These are phyloP conservation scores for Raddia distichophylla DNA, from an alignment of 176 grass and related monocot genomes.

Conservation along the genomic window DNA sequence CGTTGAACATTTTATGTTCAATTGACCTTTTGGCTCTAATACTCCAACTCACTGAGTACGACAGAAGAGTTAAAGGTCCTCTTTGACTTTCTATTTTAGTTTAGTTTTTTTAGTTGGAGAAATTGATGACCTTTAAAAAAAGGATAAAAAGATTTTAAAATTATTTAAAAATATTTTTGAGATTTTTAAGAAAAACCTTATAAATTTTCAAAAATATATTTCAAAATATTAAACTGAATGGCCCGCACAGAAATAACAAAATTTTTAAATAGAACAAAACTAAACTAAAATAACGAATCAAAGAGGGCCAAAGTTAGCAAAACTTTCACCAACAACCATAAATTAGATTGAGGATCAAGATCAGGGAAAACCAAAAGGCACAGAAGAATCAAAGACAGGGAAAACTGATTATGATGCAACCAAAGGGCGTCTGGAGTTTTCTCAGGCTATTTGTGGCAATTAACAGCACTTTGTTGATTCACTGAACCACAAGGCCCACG, in stretches of 20 bases:
- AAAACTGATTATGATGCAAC: background rate
- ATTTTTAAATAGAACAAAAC: too few relatives aligned
- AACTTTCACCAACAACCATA: background rate
- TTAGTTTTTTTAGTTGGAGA: too few relatives aligned
- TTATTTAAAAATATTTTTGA: too few relatives aligned
- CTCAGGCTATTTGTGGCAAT: background rate
- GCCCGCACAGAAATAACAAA: too few relatives aligned
- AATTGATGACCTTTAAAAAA: too few relatives aligned
- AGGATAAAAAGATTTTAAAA: too few relatives aligned
- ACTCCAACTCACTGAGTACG: background rate
- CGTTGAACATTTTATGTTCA: background rate
- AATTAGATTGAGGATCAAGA: background rate
- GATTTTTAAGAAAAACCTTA: too few relatives aligned
- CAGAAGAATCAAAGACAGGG: background rate
- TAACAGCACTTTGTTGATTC: constrained; percentile 19
- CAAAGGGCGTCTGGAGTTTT: background rate
- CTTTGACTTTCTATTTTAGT: too few relatives aligned
- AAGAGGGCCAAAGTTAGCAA: too few relatives aligned
- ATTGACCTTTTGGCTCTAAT: constrained; percentile 15
- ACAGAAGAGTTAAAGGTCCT: background rate
- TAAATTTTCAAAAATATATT: too few relatives aligned
- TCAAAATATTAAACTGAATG: too few relatives aligned
- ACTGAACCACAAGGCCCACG: background rate
- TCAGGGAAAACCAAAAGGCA: background rate
- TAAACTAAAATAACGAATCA: too few relatives aligned